Percentiles rank a stretch among this genome's conserved stretches.
Evolutionary conservation across 225 moss, liverwort and hornwort genomes (phyloP).

Genomic region (Sphagnum contortum): DNA sequence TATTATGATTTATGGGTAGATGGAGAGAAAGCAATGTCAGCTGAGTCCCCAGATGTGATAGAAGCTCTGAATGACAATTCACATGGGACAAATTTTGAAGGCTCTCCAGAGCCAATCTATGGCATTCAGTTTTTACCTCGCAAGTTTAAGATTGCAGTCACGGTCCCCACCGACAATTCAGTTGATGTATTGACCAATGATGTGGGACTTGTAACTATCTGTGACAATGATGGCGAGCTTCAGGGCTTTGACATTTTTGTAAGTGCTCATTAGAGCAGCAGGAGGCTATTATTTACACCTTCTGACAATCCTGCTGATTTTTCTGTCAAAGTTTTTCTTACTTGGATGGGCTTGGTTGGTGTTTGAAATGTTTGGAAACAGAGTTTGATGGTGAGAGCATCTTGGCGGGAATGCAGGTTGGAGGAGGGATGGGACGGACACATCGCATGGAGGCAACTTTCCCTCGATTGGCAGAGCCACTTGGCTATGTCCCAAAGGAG

Average conservation of each 20-base stretch:
- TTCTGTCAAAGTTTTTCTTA: too few species aligned
- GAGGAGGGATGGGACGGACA: slow-evolving; percentile 91
- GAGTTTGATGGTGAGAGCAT: too few species aligned
- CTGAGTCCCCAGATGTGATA: slow-evolving; percentile 66
- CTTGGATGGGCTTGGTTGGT: too few species aligned
- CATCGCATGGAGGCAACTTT: slow-evolving; percentile 71
- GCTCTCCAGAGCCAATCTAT: slow-evolving; percentile 86
- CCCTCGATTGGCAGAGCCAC: slow-evolving; percentile 68
- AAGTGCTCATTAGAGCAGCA: slow-evolving; percentile 9
- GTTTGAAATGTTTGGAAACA: too few species aligned
- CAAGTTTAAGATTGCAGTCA: slow-evolving; percentile 92
- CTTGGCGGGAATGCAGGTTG: slow-evolving; percentile 35
- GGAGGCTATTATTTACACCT: too few species aligned
- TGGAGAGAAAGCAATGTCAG: slow-evolving; percentile 70
- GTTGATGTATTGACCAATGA: slow-evolving; percentile 82
- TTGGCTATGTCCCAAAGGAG: slow-evolving; percentile 74
- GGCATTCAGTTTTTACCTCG: slow-evolving; percentile 72
- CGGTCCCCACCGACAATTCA: slow-evolving; percentile 91
- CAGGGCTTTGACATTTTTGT: slow-evolving; percentile 84
- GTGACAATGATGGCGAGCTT: slow-evolving; percentile 61
- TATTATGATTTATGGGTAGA: slow-evolving; percentile 91
- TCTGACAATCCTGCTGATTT: too few species aligned
- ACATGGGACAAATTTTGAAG: slow-evolving; percentile 65
- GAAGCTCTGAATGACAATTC: slow-evolving; percentile 68
- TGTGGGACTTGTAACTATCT: slow-evolving; percentile 71